phyloP scores from a whole-genome alignment of 768 basidiomycete species.

The Porphyrellus cyaneotinctus region DNA sequence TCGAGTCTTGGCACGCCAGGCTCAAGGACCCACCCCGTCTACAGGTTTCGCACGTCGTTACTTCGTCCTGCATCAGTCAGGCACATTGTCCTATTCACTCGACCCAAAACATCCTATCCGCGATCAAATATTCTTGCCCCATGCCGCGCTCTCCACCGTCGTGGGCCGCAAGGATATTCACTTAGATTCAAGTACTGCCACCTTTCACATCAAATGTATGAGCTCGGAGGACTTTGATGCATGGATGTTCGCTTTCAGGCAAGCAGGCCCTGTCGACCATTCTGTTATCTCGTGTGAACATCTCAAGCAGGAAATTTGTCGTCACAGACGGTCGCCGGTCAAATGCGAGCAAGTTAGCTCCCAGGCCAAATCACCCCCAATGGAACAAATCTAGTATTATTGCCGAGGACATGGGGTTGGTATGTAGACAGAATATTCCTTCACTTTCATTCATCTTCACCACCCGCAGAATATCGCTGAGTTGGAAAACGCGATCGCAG shows the following conservation, averaged over 20 bases:
- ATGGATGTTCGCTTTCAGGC: constrained; percentile 80
- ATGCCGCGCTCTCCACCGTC: constrained; percentile 75
- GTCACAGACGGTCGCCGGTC: constrained; percentile 37
- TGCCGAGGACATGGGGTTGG: constrained; percentile 64
- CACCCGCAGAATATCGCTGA: constrained; percentile 49
- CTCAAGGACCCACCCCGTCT: not conserved
- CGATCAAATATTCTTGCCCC: constrained; percentile 61
- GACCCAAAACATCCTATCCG: constrained; percentile 67
- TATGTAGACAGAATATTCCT: constrained; percentile 32
- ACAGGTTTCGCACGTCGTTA: constrained; percentile 83
- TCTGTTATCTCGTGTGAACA: constrained; percentile 17
- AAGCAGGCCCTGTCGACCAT: constrained; percentile 12
- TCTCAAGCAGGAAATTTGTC: constrained; percentile 54
- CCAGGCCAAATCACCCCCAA: constrained; percentile 42
- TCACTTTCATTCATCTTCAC: constrained; percentile 3
- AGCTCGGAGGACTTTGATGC: constrained; percentile 61
- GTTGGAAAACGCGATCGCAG: constrained; percentile 51
- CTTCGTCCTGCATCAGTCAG: constrained; percentile 65
- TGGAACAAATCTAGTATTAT: constrained; percentile 47
- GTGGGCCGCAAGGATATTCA: constrained; percentile 77
- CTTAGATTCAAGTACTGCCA: constrained; percentile 69
- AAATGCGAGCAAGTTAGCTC: constrained; percentile 32
- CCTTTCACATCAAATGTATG: constrained; percentile 82
- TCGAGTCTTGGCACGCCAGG: not conserved
- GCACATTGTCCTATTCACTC: constrained; percentile 70